Conservation (phyloP, 2,329 filamentous ascomycete species). For the Penicillium sp. region DNA sequence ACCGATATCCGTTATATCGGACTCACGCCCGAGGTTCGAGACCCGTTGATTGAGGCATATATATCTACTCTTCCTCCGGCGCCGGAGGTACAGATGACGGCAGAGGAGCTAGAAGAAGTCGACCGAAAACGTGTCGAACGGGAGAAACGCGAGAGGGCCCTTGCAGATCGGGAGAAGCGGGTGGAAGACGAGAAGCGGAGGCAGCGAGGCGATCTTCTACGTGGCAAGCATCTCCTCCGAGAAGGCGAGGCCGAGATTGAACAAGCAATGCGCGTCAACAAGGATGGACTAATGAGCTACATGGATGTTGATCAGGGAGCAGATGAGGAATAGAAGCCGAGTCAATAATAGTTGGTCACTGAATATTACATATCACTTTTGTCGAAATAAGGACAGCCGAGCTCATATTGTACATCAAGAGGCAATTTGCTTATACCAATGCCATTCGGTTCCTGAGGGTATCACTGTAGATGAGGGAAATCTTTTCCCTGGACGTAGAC, state of each 20-base stretch:
- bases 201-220: constrained; percentile 39
- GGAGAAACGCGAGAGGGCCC: constrained; percentile 45
- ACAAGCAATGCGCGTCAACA: constrained; percentile 44
- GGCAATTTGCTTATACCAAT: constrained; percentile 15
- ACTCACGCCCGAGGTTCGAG: constrained; percentile 38
- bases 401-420: constrained; percentile 15
- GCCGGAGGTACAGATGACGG: constrained; percentile 38
- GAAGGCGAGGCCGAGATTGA: constrained; percentile 47
- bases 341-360: constrained; percentile 12
- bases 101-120: constrained; percentile 38
- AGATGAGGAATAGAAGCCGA: constrained; percentile 8
- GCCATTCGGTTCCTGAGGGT: constrained; percentile 30
- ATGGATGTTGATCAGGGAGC: constrained; percentile 30
- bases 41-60: constrained; percentile 44
- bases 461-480: constrained; percentile 35
- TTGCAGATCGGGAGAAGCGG: constrained; percentile 43
- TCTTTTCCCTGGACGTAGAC: constrained; percentile 24
- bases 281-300: constrained; percentile 43
- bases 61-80: constrained; percentile 43
- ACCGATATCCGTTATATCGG: constrained; percentile 47
- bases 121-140: constrained; percentile 41
- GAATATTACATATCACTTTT: constrained; percentile 7
- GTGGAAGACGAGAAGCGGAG: constrained; percentile 45
- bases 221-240: constrained; percentile 42
- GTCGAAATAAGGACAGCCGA: neutral